Percentiles rank a stretch among this genome's conserved stretches.
These are phyloP conservation scores for Scheffersomyces coipomensis DNA, from an alignment of 805 yeast species.

Conservation along the genomic window DNA sequence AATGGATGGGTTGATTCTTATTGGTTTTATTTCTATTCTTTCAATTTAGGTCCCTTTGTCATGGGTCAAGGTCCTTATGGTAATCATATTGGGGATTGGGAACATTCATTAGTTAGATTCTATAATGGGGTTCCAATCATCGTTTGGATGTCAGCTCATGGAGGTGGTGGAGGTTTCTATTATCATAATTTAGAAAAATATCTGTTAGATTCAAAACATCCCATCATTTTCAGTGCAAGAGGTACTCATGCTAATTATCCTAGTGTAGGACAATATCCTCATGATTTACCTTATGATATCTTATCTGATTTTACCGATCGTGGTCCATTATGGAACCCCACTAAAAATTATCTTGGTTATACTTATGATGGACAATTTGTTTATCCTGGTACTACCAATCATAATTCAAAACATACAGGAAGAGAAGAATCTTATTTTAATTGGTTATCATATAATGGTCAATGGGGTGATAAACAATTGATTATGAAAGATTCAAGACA, in stretches of 20 bases:
- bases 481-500: constrained; percentile 73
- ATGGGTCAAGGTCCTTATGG: constrained; percentile 99
- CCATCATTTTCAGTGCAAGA: constrained; percentile 83
- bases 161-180: constrained; percentile 90
- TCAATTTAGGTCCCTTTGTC: constrained; percentile 92
- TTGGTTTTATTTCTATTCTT: constrained; percentile 95
- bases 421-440: constrained; percentile 56
- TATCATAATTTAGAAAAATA: constrained; percentile 74
- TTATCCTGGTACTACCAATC: constrained; percentile 37
- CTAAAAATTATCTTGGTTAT: constrained; percentile 77
- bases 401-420: constrained; percentile 45
- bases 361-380: constrained; percentile 63
- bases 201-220: constrained; percentile 45
- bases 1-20: constrained; percentile 93
- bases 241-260: constrained; percentile 98
- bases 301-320: constrained; percentile 91
- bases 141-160: constrained; percentile 97
- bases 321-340: constrained; percentile 95
- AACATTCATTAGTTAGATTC: constrained; percentile 85
- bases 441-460: constrained; percentile 82
- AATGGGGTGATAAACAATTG: constrained; percentile 87
- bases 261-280: constrained; percentile 93
- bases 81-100: constrained; percentile 98
- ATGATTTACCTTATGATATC: constrained; percentile 90
- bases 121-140: constrained; percentile 75